Evolutionary conservation across 306 rosid species (phyloP).

Genomic region (Medicago truncatula): MtrunA17r5.0-ANR NC_053042.1:6263501-6264000

Average conservation of each 20-base stretch:
- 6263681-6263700: slow-evolving; percentile 34
- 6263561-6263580: no score
- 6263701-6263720: slow-evolving; percentile 46
- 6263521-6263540: no score
- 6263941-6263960: no score
- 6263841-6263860: not conserved
- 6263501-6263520: no score
- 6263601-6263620: no score
- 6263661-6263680: not conserved
- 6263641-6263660: not conserved
- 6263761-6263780: slow-evolving; percentile 74
- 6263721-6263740: slow-evolving; percentile 61
- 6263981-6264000: slow-evolving; percentile 53
- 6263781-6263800: slow-evolving; percentile 54
- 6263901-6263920: no score
- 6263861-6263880: not conserved
- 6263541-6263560: no score
- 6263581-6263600: no score
- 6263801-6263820: slow-evolving; percentile 61
- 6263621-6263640: no score
- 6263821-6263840: slow-evolving; percentile 65
- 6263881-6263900: not conserved
- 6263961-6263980: slow-evolving; percentile 50
- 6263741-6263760: slow-evolving; percentile 64
- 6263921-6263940: no score